Percentiles rank a stretch among this genome's conserved stretches.
Conservation (phyloP, 2,329 filamentous ascomycete genomes). For the Fusarium metavorans region DNA sequence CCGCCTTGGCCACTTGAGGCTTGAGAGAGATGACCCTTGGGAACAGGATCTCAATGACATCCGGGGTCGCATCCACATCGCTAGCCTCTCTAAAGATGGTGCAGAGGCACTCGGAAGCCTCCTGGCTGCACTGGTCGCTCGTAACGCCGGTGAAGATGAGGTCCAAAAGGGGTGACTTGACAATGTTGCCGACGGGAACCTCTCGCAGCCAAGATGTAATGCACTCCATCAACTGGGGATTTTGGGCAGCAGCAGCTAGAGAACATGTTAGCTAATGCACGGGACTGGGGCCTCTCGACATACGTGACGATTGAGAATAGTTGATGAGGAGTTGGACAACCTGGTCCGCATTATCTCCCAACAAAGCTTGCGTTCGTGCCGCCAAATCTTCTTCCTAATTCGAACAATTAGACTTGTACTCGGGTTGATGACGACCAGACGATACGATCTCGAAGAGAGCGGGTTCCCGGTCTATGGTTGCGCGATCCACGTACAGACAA, state of each 20-base stretch:
- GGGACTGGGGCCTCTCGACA: slow-evolving; percentile 45
- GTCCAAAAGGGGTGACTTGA: slow-evolving; percentile 86
- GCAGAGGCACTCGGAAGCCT: slow-evolving; percentile 92
- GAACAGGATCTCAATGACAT: slow-evolving; percentile 84
- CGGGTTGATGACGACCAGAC: slow-evolving; percentile 52
- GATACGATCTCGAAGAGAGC: slow-evolving; percentile 50
- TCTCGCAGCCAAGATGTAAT: slow-evolving; percentile 97
- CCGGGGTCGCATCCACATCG: slow-evolving; percentile 91
- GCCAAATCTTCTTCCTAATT: slow-evolving; percentile 94
- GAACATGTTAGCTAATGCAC: slow-evolving; percentile 30
- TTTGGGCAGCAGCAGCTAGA: slow-evolving; percentile 79
- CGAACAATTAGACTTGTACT: slow-evolving; percentile 54
- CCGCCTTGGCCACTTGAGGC: slow-evolving; percentile 80
- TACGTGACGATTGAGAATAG: slow-evolving; percentile 93
- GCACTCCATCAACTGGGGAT: slow-evolving; percentile 92
- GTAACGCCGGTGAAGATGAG: slow-evolving; percentile 83
- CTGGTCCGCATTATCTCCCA: slow-evolving; percentile 90
- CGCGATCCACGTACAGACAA: slow-evolving; percentile 91
- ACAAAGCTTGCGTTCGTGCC: slow-evolving; percentile 85
- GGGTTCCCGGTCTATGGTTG: slow-evolving; percentile 57
- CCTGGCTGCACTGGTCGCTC: slow-evolving; percentile 82
- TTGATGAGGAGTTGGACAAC: slow-evolving; percentile 89
- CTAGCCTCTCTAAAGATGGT: slow-evolving; percentile 91
- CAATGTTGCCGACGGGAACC: slow-evolving; percentile 84
- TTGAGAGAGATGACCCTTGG: slow-evolving; percentile 82